Base-by-base conservation (phyloP, 2,329 filamentous ascomycete species). In the Arthroderma sp. region DNA sequence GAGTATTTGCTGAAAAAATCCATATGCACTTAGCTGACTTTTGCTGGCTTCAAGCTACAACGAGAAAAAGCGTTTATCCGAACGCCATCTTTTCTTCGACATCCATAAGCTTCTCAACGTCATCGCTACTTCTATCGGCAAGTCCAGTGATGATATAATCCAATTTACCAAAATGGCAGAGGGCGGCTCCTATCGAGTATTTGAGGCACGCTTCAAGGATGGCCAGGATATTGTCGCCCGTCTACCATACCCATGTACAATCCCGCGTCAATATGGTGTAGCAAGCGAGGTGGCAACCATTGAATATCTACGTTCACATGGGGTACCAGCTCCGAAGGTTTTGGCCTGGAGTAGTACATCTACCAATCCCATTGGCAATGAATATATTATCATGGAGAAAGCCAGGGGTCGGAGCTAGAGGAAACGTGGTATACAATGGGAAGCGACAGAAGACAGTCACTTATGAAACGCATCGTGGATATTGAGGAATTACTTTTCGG, bases 251-350 rank as follows among this genome's bases (percentile, higher is more conserved):
- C 57, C 57, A 3, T 52, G 48, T 4, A 58, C 56, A 8, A 33
- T 51, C 6, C 58, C 57, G 4, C 44, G 51, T 34, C 38, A 48
- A 15, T 38, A 57, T 29, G 49, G 51, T 10, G 50, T 59, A 31
- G 60, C 58, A 6, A 62, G 58, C 41, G 59, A 64, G 41, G 60
- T 61, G n/a, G 60, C 60, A 29, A 61, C 59, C 2, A 46, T 62
- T 47, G 54, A 53, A 22, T 56, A 59, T 49, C 45, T 61, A n/a
- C 57, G 56, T 6, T 36, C 40, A 3, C 49, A 54, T 42, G 55
- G 50, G 1, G 49, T 62, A 8, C 53, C 58, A 11, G 48, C 50
- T 32, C 59, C 57, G 10, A 51, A 48, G 31, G 38, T 60, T 22
- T 38, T 58, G 6, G 54, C 37, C 10, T 61, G 56, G 40, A 49